phyloP scores from a whole-genome alignment of 1,284 basidiomycete species.

The Coniferiporia sulphurascens region DNA sequence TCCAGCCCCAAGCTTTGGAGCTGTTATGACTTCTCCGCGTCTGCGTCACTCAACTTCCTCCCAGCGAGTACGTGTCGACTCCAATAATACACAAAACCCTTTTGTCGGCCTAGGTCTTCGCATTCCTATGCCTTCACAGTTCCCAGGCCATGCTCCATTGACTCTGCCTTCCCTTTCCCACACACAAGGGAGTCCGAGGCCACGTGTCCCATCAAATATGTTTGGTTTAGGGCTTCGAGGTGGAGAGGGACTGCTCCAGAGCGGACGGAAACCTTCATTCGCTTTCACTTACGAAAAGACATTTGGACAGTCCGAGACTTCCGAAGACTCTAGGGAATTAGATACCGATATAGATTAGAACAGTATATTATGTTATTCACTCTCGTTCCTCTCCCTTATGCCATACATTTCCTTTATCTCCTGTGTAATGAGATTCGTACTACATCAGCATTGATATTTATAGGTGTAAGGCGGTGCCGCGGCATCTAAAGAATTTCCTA shows the following conservation, averaged over 20 bases:
- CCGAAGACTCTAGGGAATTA: not conserved
- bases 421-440: too few species aligned
- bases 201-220: slow-evolving; percentile 6
- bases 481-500: not conserved
- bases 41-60: slow-evolving; percentile 45
- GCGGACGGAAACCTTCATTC: not conserved
- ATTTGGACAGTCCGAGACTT: not conserved
- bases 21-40: slow-evolving; percentile 59
- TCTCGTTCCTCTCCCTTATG: too few species aligned
- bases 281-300: not conserved
- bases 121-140: slow-evolving; percentile 52
- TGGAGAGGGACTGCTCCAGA: slow-evolving; percentile 1
- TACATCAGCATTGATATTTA: too few species aligned
- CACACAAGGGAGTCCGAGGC: not conserved
- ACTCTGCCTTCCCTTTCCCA: not conserved
- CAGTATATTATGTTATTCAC: not conserved
- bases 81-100: slow-evolving; percentile 30
- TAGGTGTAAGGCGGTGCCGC: too few species aligned
- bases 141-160: slow-evolving; percentile 1
- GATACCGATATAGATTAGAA: slow-evolving; percentile 16
- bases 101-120: slow-evolving; percentile 49
- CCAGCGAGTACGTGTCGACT: slow-evolving; percentile 24
- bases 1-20: slow-evolving; percentile 52
- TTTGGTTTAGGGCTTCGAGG: slow-evolving; percentile 14
- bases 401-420: not conserved